A percentile compares a stretch with the other conserved stretches of the same genome.
Conservation (phyloP, 2,329 filamentous ascomycete species). For the Cercospora sp. region DNA sequence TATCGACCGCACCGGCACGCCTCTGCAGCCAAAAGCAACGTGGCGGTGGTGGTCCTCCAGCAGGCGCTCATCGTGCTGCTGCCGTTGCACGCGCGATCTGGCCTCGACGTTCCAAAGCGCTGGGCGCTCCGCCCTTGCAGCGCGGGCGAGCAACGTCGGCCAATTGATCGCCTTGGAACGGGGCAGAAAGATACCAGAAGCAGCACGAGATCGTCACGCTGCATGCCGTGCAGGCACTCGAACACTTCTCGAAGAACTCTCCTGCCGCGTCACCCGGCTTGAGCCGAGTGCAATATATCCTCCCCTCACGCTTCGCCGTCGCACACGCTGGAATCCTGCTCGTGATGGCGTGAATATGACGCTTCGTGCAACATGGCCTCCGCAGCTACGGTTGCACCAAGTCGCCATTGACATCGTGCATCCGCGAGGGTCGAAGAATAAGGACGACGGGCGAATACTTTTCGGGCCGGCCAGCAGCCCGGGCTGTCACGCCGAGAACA, state of each 20-base stretch:
- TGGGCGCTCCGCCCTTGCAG: slow-evolving; percentile 2
- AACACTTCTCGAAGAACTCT: background rate
- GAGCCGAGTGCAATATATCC: background rate
- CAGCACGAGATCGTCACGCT: slow-evolving; percentile 1
- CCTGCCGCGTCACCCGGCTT: slow-evolving; percentile 6
- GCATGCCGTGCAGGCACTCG: background rate
- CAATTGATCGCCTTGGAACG: background rate
- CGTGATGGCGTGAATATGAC: background rate
- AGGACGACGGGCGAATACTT: background rate
- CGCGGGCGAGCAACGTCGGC: background rate
- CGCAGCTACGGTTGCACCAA: background rate
- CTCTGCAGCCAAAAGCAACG: background rate
- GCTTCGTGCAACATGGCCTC: background rate
- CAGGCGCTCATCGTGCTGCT: background rate
- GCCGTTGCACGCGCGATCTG: background rate
- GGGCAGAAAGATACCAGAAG: background rate
- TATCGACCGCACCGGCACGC: background rate
- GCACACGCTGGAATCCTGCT: background rate
- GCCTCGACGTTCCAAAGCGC: background rate
- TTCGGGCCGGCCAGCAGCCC: background rate
- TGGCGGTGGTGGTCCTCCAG: background rate
- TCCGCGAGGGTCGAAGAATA: background rate
- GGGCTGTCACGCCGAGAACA: slow-evolving; percentile 7
- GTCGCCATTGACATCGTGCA: background rate
- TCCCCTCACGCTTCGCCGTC: background rate